A percentile compares a stretch with the other conserved stretches of the same genome.
phyloP scores from a whole-genome alignment of 106 monocot species.

The Dioscorea alata region DNA sequence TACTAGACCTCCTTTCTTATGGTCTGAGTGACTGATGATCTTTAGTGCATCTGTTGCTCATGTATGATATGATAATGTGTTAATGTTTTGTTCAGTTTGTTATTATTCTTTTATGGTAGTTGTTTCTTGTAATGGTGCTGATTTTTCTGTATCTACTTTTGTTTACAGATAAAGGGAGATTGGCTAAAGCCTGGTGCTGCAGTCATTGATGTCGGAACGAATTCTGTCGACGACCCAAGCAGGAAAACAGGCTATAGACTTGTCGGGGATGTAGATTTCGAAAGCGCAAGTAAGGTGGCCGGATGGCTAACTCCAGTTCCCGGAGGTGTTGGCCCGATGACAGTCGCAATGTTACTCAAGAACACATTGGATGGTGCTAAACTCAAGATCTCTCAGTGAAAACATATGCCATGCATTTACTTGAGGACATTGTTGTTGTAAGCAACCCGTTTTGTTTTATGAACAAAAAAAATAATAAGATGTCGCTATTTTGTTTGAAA shows the following conservation, averaged over 20 bases:
- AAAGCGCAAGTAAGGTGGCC: constrained; percentile 76
- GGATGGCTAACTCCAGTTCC: constrained; percentile 92
- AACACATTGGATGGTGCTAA: constrained; percentile 88
- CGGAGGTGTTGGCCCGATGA: constrained; percentile 93
- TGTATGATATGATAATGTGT: too few relatives aligned
- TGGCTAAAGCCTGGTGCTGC: constrained; percentile 94
- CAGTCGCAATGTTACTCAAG: constrained; percentile 82
- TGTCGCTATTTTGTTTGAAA: too few relatives aligned
- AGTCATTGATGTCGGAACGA: constrained; percentile 89
- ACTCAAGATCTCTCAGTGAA: constrained; percentile 27
- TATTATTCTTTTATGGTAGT: not conserved
- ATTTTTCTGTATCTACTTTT: not conserved
- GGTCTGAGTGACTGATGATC: too few relatives aligned
- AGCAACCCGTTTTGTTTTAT: not conserved
- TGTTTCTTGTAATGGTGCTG: not conserved
- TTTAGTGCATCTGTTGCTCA: too few relatives aligned
- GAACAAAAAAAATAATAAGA: too few relatives aligned
- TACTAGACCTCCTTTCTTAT: not conserved
- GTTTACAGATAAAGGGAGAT: constrained; percentile 76
- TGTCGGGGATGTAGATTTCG: constrained; percentile 87
- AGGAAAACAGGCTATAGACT: constrained; percentile 82
- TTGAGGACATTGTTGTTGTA: not conserved
- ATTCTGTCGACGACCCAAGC: constrained; percentile 73
- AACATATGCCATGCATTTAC: not conserved
- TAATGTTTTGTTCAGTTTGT: not conserved